Evolutionary conservation across 2,329 filamentous ascomycete species (phyloP), one percentile per base, ranked within the genome.

Genomic region (Bipolaris sorokiniana): DNA sequence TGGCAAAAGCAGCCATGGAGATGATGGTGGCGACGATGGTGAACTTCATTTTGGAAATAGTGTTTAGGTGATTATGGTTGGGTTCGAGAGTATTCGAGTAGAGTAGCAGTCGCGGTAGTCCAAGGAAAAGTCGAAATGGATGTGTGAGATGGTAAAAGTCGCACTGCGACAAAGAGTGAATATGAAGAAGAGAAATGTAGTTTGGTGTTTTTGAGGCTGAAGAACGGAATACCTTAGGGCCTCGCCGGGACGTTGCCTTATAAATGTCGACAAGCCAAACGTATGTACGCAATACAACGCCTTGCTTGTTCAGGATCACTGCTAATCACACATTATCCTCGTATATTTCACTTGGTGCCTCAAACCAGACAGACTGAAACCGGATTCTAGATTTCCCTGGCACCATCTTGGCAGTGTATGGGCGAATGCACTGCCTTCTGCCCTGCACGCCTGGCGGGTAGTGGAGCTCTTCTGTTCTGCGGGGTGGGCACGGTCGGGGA

Each of bases 1-100:
- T 52, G 60, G 62, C 67, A 46, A 75, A 64, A 51, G 64, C 69
- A 62, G 71, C 73, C 70, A 76, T 71, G 61, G 72, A 75, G 48
- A 75, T 61, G 54, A 76, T 38, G 56, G 69, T 59, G 52, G 70
- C 72, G 63, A 73, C 47, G 56, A 76, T 66, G 70, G 69, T 65
- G 69, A 76, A 72, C 66, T 74, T 71, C 74, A 76, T 76, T 46
- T 67, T 70, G 63, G 49, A 42, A 38, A 59, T 42, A 48, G 41
- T 22, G 44, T 51, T 54, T 51, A 45, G 34, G 37, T 49, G 44
- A 45, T 54, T 54, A 48, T 10, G 40, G 16, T n/a, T 34, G 9
- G 18, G 3, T 33, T 7, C 31, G 46, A 15, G 16, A 51, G 37
- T 63, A 53, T 52, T 18, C 41, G 51, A 42, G 20, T 15, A 11